Percentiles rank a stretch among this genome's conserved stretches.
Conservation (phyloP, 2,329 filamentous ascomycete genomes). For the Diplocarpon rosae region DNA sequence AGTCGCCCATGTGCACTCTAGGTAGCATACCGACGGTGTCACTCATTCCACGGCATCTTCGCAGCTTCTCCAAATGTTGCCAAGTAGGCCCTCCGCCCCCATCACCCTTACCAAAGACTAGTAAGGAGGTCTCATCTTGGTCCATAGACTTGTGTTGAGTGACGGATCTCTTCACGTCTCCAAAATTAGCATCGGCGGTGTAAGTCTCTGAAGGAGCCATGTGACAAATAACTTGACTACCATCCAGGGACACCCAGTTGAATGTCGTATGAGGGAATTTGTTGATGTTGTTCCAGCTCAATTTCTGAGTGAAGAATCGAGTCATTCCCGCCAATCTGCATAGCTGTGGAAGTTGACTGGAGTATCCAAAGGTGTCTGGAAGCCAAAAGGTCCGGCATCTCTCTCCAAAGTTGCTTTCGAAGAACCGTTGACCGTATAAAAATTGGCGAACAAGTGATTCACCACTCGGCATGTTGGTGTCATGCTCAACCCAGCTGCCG, state of each 20-base stretch:
- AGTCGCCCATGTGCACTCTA: conserved; percentile 76
- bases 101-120: conserved; percentile 95
- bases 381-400: conserved; percentile 92
- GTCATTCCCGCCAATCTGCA: conserved; percentile 93
- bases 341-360: conserved; percentile 83
- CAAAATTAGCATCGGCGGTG: conserved; percentile 87
- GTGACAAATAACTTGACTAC: conserved; percentile 92
- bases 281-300: conserved; percentile 99
- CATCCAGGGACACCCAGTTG: conserved; percentile 94
- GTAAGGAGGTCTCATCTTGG: conserved; percentile 77
- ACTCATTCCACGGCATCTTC: conserved; percentile 81
- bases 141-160: conserved; percentile 93
- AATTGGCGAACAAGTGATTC: conserved; percentile 93
- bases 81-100: conserved; percentile 92
- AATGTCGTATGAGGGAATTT: conserved; percentile 98
- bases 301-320: conserved; percentile 93
- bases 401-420: conserved; percentile 83
- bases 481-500: conserved; percentile 97
- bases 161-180: conserved; percentile 82
- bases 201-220: conserved; percentile 97
- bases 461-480: conserved; percentile 93
- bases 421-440: conserved; percentile 88
- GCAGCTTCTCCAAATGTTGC: conserved; percentile 88
- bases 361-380: conserved; percentile 97
- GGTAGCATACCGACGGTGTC: conserved; percentile 78